phyloP scores from a whole-genome alignment of 192 early-diverging fungal genomes.

The Backusella luteola region DNA sequence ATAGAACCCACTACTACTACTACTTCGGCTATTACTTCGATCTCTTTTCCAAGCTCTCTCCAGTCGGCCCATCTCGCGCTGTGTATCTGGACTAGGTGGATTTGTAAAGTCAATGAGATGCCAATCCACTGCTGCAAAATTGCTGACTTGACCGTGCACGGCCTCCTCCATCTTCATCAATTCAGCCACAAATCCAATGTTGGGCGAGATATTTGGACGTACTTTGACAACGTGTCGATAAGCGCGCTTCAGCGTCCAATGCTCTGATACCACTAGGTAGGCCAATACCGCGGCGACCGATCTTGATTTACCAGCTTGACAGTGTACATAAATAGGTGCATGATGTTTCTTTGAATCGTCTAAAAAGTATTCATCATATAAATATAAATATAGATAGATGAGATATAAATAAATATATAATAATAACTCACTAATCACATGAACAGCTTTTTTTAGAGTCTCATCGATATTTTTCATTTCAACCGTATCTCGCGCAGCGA shows the following conservation, averaged over 20 bases:
- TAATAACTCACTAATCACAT: slow-evolving; percentile 60
- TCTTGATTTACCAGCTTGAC: slow-evolving; percentile 72
- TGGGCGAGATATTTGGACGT: slow-evolving; percentile 69
- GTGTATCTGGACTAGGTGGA: slow-evolving; percentile 23
- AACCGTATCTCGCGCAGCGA: slow-evolving; percentile 61
- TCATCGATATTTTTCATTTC: slow-evolving; percentile 65
- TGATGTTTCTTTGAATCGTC: slow-evolving; percentile 38
- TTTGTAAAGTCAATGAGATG: not conserved
- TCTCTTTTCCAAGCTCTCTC: slow-evolving; percentile 18
- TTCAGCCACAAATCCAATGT: slow-evolving; percentile 75
- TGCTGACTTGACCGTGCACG: slow-evolving; percentile 46
- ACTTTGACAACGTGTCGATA: slow-evolving; percentile 64
- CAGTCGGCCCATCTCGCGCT: slow-evolving; percentile 9
- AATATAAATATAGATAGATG: not conserved
- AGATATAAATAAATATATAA: not conserved
- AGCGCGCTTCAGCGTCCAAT: slow-evolving; percentile 62
- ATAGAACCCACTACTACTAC: not conserved
- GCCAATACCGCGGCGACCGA: slow-evolving; percentile 69
- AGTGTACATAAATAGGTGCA: slow-evolving; percentile 68
- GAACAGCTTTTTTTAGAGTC: slow-evolving; percentile 57
- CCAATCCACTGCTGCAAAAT: slow-evolving; percentile 36
- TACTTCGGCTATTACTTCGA: not conserved
- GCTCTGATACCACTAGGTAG: slow-evolving; percentile 58
- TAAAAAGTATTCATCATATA: slow-evolving; percentile 2
- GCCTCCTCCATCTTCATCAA: slow-evolving; percentile 65